Conservation (phyloP, 1,284 basidiomycete species). For the Tilletia caries region DNA sequence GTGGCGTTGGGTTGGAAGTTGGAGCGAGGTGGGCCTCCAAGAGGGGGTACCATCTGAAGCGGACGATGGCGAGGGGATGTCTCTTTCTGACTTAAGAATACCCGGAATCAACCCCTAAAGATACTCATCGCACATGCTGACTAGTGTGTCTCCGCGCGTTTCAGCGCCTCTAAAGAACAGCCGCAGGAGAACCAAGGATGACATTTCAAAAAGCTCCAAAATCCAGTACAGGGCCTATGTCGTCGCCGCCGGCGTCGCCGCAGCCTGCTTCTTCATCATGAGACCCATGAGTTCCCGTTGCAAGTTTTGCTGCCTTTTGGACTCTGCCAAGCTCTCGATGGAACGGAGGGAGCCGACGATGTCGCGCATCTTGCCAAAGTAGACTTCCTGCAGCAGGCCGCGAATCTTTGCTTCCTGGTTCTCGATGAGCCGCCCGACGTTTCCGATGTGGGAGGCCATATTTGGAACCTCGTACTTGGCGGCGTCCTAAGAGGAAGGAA, state of each 20-base stretch:
- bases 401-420: slow-evolving; percentile 99
- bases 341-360: slow-evolving; percentile 87
- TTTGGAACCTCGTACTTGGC: slow-evolving; percentile 34
- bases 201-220: not conserved
- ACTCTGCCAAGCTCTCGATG: slow-evolving; percentile 77
- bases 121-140: too few relatives aligned
- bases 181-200: not conserved
- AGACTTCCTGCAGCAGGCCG: slow-evolving; percentile 90
- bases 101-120: not conserved
- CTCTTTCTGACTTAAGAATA: not conserved
- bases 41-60: not conserved
- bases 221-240: not conserved
- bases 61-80: not conserved
- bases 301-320: slow-evolving; percentile 74
- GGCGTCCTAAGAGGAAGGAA: slow-evolving; percentile 63
- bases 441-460: slow-evolving; percentile 72
- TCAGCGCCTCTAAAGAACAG: not conserved
- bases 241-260: not conserved
- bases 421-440: slow-evolving; percentile 90
- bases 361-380: slow-evolving; percentile 96
- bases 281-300: slow-evolving; percentile 87
- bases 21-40: not conserved
- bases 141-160: too few relatives aligned
- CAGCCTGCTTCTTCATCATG: slow-evolving; percentile 38
- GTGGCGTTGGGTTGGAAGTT: slow-evolving; percentile 47